Evolutionary conservation across 2,329 filamentous ascomycete species (phyloP).

Genomic region (Verticillium zaregamsianum): DNA sequence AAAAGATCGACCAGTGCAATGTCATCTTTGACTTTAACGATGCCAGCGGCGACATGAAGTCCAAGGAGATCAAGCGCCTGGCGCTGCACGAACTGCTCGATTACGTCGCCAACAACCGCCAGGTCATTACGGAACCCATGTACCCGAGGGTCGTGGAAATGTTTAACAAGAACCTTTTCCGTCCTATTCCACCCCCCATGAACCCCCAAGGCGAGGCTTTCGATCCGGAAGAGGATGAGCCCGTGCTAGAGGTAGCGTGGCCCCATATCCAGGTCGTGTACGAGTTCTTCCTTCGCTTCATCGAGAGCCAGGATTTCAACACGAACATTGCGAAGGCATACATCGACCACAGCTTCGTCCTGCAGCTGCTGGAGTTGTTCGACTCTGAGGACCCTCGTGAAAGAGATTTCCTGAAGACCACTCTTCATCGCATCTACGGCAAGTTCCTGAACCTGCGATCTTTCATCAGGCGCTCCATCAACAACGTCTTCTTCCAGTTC

Average conservation of each 20-base stretch:
- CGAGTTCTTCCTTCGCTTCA: conserved; percentile 98
- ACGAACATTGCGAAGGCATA: conserved; percentile 99
- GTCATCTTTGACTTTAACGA: conserved; percentile 99
- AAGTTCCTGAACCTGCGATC: conserved; percentile 98
- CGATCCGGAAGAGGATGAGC: conserved; percentile 97
- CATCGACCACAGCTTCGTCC: conserved; percentile 96
- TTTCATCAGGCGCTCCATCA: conserved; percentile 96
- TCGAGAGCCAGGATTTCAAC: conserved; percentile 99
- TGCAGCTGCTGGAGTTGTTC: conserved; percentile 95
- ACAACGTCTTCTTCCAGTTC: conserved; percentile 99
- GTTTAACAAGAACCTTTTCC: conserved; percentile 98
- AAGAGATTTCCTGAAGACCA: conserved; percentile 96
- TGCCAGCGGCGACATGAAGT: conserved; percentile 97
- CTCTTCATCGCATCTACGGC: conserved; percentile 94
- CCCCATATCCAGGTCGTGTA: conserved; percentile 99
- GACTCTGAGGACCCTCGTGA: conserved; percentile 97
- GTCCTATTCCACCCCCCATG: conserved; percentile 93
- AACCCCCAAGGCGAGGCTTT: conserved; percentile 98
- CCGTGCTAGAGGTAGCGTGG: conserved; percentile 96
- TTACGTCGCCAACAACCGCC: conserved; percentile 97
- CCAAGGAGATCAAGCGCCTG: conserved; percentile 97
- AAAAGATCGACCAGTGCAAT: conserved; percentile 99
- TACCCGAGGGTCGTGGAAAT: conserved; percentile 98
- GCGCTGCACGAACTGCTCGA: conserved; percentile 94
- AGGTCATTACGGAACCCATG: conserved; percentile 98